phyloP scores from a whole-genome alignment of 441 rosid genomes.

The Corymbia calophylla region DNA sequence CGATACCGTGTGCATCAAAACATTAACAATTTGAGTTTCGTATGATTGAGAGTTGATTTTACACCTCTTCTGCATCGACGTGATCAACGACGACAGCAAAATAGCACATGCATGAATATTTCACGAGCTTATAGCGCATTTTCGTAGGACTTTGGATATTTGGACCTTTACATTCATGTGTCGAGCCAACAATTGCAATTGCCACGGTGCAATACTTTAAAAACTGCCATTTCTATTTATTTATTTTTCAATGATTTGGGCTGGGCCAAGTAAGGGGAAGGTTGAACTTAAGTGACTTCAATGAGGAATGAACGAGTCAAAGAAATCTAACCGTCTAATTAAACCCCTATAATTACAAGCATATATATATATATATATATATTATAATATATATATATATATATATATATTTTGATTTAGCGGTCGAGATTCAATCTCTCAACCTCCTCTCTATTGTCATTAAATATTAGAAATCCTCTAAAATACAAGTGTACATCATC shows the following conservation, averaged over 20 bases:
- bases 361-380: background rate
- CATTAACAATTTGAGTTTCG: background rate
- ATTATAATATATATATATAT: background rate
- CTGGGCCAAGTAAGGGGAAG: too few species aligned
- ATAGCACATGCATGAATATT: background rate
- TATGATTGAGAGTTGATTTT: background rate
- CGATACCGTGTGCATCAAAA: background rate
- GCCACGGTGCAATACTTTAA: fast-evolving
- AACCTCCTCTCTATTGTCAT: fast-evolving
- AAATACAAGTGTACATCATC: fast-evolving
- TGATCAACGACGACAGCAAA: fast-evolving
- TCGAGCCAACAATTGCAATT: background rate
- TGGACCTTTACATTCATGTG: background rate
- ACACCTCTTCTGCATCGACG: background rate
- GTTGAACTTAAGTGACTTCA: too few species aligned
- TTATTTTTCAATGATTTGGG: too few species aligned
- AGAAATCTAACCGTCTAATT: too few species aligned
- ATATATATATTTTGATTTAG: background rate
- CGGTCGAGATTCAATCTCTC: fast-evolving
- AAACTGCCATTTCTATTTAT: too few species aligned
- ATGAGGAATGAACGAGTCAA: too few species aligned
- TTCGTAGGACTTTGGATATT: background rate
- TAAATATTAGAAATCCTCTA: background rate
- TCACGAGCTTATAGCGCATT: background rate
- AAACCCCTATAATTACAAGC: background rate